Evolutionary conservation across 2,329 filamentous ascomycete species (phyloP).

Genomic region (Fusarium circinatum): DNA sequence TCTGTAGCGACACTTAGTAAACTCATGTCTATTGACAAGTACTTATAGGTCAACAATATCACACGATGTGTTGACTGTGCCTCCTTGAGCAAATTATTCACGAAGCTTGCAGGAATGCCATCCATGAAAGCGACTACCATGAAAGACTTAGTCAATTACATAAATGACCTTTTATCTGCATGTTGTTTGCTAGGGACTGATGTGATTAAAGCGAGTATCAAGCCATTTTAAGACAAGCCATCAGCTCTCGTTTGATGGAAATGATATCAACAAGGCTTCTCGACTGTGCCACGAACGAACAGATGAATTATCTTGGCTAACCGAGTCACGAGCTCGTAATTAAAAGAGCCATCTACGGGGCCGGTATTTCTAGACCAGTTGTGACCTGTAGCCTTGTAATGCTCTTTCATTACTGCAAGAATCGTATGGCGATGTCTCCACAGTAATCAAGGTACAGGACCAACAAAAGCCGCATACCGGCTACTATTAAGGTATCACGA

Average conservation of each 20-base stretch:
- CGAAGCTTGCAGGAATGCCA: too few species aligned
- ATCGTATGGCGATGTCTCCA: background rate
- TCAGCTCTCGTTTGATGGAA: rapidly evolving
- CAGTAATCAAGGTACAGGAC: rapidly evolving
- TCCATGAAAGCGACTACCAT: too few species aligned
- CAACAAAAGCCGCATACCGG: background rate
- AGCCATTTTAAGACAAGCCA: too few species aligned
- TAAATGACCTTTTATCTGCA: background rate
- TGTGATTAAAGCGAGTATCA: background rate
- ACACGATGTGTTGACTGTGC: rapidly evolving
- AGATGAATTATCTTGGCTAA: background rate
- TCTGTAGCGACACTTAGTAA: rapidly evolving
- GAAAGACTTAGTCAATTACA: background rate
- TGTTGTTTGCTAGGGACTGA: rapidly evolving
- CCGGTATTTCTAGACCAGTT: background rate
- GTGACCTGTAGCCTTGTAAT: background rate
- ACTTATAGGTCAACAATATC: background rate
- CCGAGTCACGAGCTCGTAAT: background rate
- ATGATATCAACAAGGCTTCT: background rate
- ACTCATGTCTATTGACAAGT: rapidly evolving
- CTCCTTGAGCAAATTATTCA: background rate
- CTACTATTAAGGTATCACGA: background rate
- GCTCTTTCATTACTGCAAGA: background rate
- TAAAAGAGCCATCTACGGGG: background rate
- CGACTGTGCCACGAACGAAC: background rate